Evolutionary conservation across 768 basidiomycete genomes (phyloP).

Genomic region (Suillus discolor): DNA sequence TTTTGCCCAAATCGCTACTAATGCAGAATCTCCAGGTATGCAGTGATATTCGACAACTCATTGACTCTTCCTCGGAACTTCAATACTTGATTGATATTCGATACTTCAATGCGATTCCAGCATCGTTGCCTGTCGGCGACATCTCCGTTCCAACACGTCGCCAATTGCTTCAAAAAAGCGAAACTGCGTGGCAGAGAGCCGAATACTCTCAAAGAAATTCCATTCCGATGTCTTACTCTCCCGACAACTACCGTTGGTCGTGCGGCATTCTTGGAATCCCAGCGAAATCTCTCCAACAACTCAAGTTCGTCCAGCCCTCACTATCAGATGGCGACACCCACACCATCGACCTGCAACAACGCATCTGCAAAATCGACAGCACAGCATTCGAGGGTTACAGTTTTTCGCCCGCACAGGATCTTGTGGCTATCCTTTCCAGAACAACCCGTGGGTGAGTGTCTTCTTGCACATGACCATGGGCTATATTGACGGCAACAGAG

Average conservation of each 20-base stretch:
- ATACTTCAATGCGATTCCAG: background rate
- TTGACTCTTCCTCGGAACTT: background rate
- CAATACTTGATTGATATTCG: background rate
- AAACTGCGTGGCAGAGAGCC: background rate
- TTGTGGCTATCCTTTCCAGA: background rate
- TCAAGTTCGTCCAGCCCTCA: background rate
- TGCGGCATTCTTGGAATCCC: background rate
- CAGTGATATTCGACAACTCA: background rate
- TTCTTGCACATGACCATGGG: too few relatives aligned
- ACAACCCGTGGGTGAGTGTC: background rate
- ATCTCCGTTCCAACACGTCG: background rate
- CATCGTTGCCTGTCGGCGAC: background rate
- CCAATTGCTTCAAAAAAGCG: background rate
- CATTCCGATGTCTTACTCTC: background rate
- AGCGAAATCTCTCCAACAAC: background rate
- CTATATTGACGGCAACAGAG: background rate
- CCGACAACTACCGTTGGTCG: background rate
- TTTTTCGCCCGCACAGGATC: constrained; percentile 1
- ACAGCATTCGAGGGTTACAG: background rate
- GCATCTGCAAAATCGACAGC: background rate
- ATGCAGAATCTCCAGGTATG: background rate
- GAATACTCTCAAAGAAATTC: background rate
- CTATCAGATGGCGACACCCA: background rate
- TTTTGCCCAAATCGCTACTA: background rate
- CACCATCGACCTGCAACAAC: background rate